Evolutionary conservation across 306 rosid genomes (phyloP).

Genomic region (Cajanus cajan): DNA sequence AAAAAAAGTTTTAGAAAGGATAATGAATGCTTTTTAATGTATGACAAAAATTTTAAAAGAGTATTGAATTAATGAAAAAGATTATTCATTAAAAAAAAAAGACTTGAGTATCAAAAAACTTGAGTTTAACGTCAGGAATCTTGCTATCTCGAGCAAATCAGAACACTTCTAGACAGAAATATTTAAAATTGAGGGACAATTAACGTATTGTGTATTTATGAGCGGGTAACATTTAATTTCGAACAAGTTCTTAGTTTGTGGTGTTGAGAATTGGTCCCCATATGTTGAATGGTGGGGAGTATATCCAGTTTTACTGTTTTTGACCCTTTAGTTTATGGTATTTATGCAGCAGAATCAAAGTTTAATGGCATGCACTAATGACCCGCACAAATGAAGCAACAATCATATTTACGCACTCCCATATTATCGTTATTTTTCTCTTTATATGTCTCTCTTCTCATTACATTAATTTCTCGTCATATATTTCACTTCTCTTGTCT

Average conservation of each 20-base stretch:
- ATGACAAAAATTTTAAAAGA: background rate
- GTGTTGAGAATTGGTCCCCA: constrained; percentile 22
- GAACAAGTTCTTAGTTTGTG: constrained; percentile 17
- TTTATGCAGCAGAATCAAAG: constrained; percentile 20
- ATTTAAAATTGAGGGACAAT: background rate
- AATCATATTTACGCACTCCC: background rate
- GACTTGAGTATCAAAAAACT: too few species aligned
- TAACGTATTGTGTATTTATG: background rate
- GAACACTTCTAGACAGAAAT: background rate
- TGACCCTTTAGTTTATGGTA: constrained; percentile 10
- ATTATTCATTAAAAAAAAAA: background rate
- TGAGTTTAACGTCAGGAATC: background rate
- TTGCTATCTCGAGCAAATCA: background rate
- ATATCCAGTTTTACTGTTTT: constrained; percentile 20
- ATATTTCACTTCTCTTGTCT: background rate
- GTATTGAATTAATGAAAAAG: background rate
- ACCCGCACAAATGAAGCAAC: constrained; percentile 7
- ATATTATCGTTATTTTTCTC: background rate
- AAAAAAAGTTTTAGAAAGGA: too few species aligned
- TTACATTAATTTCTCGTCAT: background rate
- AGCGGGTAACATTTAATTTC: constrained; percentile 10
- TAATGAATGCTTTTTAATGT: background rate
- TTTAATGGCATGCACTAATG: constrained; percentile 27
- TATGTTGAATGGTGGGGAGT: constrained; percentile 23
- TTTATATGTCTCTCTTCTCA: background rate